Evolutionary conservation across 192 early-diverging fungal species (phyloP), one percentile per base, ranked within the genome.

Genomic region (Geranomyces variabilis): DNA sequence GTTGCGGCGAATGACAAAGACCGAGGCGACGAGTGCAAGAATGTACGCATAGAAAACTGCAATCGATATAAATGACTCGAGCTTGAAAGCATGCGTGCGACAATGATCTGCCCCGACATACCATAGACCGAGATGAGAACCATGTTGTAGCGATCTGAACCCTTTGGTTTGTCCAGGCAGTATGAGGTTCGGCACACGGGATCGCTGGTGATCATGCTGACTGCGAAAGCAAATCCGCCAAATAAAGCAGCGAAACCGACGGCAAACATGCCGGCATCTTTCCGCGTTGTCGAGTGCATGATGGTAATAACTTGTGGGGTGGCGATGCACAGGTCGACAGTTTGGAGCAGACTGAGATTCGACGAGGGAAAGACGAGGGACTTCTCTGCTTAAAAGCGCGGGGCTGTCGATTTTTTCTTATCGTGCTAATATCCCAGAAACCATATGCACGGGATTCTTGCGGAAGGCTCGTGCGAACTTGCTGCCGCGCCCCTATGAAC

Each of bases 1-100:
- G 56, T 28, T 29, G 45, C 51, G 65, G 41, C 66, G 71, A 57
- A 73, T 43, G 57, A 30, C 56, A 33, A 66, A 26, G 29, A 41
- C 17, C 51, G 34, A 15, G 31, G 31, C 29, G 58, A 26, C 29
- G 21, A 60, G 24, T 9, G 58, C 58, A 29, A 60, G 58, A 60
- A 60, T 28, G 58, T 60, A 60, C 17, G 28, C 58, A 34, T 60
- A 60, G 58, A 8, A 60, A 7, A 60, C 31, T 28, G 29, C n/a
- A n/a, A n/a, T n/a, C n/a, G n/a, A n/a, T n/a, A n/a, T n/a, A n/a
- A n/a, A n/a, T n/a, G n/a, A n/a, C n/a, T n/a, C n/a, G n/a, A n/a
- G n/a, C n/a, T n/a, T n/a, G n/a, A n/a, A n/a, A n/a, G n/a, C n/a
- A n/a, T n/a, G n/a, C n/a, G n/a, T n/a, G n/a, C n/a, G n/a, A n/a